Conservation (phyloP, 2,329 filamentous ascomycete genomes). For the Leptodontidium sp. region DNA sequence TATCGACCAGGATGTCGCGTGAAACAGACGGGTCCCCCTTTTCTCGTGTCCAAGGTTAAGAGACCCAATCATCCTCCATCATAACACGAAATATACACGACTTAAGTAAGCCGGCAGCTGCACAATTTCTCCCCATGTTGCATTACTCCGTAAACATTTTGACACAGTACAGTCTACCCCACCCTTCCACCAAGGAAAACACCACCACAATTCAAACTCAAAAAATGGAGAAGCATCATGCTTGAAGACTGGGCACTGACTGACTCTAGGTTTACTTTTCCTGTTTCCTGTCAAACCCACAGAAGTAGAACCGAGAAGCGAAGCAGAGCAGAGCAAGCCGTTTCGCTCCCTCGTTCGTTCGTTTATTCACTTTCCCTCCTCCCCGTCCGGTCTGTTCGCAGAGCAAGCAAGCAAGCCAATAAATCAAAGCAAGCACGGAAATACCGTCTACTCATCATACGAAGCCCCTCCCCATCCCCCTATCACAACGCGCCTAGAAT, state of each 20-base stretch:
- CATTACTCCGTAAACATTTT: not conserved
- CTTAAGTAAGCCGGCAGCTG: slow-evolving; percentile 15
- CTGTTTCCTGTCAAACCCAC: slow-evolving; percentile 4
- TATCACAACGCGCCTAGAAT: slow-evolving; percentile 4
- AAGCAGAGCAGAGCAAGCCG: not conserved
- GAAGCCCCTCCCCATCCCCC: not conserved
- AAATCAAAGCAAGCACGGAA: not conserved
- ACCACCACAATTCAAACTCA: not conserved
- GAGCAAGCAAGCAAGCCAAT: too few relatives aligned
- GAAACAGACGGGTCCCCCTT: not conserved
- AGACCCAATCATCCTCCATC: slow-evolving; percentile 16
- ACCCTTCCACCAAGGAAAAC: slow-evolving; percentile 7
- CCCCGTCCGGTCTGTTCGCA: slow-evolving; percentile 1
- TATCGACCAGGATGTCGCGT: slow-evolving; percentile 21
- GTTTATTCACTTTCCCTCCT: not conserved
- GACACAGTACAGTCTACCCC: not conserved
- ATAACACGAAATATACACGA: slow-evolving; percentile 23
- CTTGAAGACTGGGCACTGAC: not conserved
- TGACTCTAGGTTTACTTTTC: not conserved
- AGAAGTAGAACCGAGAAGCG: not conserved
- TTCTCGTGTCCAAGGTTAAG: not conserved
- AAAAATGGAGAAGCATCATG: slow-evolving; percentile 15
- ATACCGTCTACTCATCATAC: not conserved
- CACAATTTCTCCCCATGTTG: slow-evolving; percentile 3
- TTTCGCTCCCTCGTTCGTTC: too few relatives aligned